Conservation (phyloP, 2,329 filamentous ascomycete genomes). For the Hymenoscyphus fructigenus region DNA sequence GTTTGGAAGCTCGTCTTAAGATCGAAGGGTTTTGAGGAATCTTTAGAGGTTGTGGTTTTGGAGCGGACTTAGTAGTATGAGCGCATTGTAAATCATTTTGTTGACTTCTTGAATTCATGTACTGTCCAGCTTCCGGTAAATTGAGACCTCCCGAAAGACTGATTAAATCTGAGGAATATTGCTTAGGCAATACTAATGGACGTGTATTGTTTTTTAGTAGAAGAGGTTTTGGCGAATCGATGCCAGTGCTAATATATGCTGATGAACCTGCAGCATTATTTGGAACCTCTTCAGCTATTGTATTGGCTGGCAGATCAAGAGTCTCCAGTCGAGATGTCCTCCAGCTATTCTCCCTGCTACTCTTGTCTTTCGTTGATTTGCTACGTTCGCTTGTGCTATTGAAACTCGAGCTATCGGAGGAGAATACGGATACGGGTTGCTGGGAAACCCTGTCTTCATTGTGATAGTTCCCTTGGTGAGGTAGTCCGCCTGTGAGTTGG, state of each 20-base stretch:
- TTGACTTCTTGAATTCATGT: neutral
- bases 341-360: neutral
- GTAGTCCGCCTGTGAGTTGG: neutral
- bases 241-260: neutral
- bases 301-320: neutral
- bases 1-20: conserved; percentile 1
- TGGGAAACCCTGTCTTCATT: neutral
- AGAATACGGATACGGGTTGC: neutral
- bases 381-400: neutral
- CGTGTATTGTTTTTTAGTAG: neutral
- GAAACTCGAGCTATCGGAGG: neutral
- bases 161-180: neutral
- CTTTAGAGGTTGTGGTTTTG: neutral
- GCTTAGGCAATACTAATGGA: neutral
- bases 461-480: neutral
- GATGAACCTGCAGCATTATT: neutral
- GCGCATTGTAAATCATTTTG: neutral
- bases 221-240: neutral
- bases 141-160: neutral
- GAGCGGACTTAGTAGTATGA: neutral
- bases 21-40: neutral
- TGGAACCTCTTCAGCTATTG: neutral
- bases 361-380: neutral
- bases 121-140: neutral
- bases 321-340: neutral